phyloP scores from a whole-genome alignment of 495 filamentous ascomycete species.

The Geoglossum glabrum region DNA sequence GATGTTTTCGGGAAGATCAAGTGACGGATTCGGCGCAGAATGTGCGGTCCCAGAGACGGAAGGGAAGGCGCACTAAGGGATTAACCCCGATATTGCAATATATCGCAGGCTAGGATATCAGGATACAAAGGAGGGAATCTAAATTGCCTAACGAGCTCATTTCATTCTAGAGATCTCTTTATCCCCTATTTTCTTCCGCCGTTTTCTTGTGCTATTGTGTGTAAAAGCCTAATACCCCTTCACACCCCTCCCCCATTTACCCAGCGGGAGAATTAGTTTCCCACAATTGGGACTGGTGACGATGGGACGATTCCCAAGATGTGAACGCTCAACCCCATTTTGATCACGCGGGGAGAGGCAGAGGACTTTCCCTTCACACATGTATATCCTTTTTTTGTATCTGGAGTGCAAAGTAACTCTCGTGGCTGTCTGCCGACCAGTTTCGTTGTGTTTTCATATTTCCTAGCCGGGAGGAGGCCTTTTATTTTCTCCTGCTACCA shows the following conservation, averaged over 20 bases:
- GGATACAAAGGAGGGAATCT: background rate
- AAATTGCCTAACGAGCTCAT: background rate
- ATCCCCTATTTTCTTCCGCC: background rate
- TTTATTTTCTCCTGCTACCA: background rate
- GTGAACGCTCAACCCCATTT: background rate
- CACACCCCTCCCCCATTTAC: background rate
- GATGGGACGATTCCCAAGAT: background rate
- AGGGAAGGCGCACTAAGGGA: background rate
- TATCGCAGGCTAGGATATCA: background rate
- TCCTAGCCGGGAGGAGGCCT: background rate
- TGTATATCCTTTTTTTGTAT: background rate
- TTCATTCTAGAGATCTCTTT: background rate
- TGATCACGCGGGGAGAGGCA: background rate
- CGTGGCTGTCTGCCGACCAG: background rate
- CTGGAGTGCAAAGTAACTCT: background rate
- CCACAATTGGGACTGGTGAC: background rate
- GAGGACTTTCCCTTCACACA: background rate
- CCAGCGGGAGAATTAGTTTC: background rate
- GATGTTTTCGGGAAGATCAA: conserved; percentile 2
- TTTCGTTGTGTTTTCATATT: background rate
- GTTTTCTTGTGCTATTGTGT: background rate
- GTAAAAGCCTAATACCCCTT: background rate
- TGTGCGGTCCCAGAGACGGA: background rate
- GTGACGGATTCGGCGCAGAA: background rate
- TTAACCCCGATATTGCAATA: background rate